Percentiles rank a stretch among this genome's conserved stretches.
phyloP scores from a whole-genome alignment of 108 stramenopile species.

The Skeletonema menzelii region DNA sequence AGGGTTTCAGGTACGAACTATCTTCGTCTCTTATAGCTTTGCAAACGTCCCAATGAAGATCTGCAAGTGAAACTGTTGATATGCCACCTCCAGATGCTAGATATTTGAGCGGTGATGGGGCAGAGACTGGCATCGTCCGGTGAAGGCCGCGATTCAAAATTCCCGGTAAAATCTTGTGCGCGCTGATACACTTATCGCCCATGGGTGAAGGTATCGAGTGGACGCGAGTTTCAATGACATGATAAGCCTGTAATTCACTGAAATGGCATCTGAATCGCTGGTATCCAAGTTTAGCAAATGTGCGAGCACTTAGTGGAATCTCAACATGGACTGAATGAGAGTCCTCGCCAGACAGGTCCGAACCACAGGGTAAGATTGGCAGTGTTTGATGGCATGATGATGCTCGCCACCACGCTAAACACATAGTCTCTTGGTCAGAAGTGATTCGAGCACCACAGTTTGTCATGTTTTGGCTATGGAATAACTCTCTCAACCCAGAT shows the following conservation, averaged over 20 bases:
- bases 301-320: conserved; percentile 26
- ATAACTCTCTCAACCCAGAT: neutral
- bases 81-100: conserved; percentile 21
- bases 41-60: conserved; percentile 57
- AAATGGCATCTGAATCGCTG: conserved; percentile 52
- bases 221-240: conserved; percentile 4
- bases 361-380: conserved; percentile 59
- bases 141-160: conserved; percentile 53
- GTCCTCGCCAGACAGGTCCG: conserved; percentile 46
- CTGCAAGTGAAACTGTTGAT: conserved; percentile 43
- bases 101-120: conserved; percentile 9
- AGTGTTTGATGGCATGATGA: conserved; percentile 46
- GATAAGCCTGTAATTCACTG: conserved; percentile 21
- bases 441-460: conserved; percentile 19
- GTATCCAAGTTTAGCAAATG: conserved; percentile 51
- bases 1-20: conserved; percentile 50
- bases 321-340: conserved; percentile 24
- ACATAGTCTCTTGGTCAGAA: conserved; percentile 53
- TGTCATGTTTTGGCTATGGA: neutral
- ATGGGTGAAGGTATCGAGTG: neutral
- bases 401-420: conserved; percentile 58
- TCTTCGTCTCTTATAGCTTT: conserved; percentile 34
- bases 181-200: neutral
- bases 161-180: conserved; percentile 52
- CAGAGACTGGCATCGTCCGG: conserved; percentile 9